Conservation (phyloP, 75 land plant species). For the Picea sitchensis region DNA sequence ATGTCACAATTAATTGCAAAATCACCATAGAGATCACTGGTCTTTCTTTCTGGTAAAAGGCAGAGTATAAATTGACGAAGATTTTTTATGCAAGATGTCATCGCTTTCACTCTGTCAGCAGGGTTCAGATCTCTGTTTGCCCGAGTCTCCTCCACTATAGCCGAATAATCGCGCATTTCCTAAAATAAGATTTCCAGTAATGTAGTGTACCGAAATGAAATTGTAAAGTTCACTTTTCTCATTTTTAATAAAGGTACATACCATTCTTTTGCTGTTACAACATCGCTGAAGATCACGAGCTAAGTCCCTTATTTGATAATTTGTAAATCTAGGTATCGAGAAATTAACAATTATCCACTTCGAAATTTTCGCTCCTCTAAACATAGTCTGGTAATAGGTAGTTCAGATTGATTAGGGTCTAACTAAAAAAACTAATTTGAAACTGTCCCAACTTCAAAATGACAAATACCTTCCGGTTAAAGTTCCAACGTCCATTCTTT, state of each 20-base stretch:
- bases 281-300: slow-evolving; percentile 11
- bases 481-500: slow-evolving; percentile 80
- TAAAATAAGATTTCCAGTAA: too few relatives aligned
- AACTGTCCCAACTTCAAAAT: neutral
- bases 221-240: too few relatives aligned
- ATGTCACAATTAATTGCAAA: too few relatives aligned
- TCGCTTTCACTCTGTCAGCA: too few relatives aligned
- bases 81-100: too few relatives aligned
- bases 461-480: slow-evolving; percentile 63
- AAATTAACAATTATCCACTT: slow-evolving; percentile 79
- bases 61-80: too few relatives aligned
- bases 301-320: slow-evolving; percentile 18
- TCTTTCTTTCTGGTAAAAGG: too few relatives aligned
- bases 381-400: slow-evolving; percentile 39
- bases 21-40: too few relatives aligned
- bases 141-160: too few relatives aligned
- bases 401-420: neutral
- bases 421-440: neutral
- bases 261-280: slow-evolving; percentile 38
- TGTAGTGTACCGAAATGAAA: too few relatives aligned
- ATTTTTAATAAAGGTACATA: slow-evolving; percentile 14
- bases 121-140: too few relatives aligned
- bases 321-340: neutral
- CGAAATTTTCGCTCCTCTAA: slow-evolving; percentile 29
- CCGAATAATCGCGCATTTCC: too few relatives aligned